phyloP scores from a whole-genome alignment of 2,329 filamentous ascomycete genomes.

The Cadophora sp. region DNA sequence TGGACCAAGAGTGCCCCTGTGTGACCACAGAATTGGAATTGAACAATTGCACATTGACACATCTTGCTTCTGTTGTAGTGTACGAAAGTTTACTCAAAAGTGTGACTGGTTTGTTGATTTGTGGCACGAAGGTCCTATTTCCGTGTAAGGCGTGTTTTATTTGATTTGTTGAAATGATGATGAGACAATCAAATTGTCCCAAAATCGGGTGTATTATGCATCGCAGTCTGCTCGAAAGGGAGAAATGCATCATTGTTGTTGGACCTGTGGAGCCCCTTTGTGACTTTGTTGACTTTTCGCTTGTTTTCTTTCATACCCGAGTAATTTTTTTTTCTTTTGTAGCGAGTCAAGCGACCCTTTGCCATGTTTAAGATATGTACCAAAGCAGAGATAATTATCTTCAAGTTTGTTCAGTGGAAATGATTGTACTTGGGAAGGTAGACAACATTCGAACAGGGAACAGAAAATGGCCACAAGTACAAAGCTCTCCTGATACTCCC shows the following conservation, averaged over 20 bases:
- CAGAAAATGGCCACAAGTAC: background rate
- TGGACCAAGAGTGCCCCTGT: background rate
- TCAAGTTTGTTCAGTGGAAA: background rate
- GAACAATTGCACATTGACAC: background rate
- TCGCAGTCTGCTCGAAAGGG: background rate
- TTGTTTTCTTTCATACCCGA: background rate
- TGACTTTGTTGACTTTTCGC: background rate
- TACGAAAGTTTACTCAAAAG: no score
- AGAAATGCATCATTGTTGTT: background rate
- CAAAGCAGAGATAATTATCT: background rate
- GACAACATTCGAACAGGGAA: background rate
- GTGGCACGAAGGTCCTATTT: no score
- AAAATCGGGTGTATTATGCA: background rate
- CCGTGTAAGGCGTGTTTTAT: no score
- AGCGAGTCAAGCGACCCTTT: background rate
- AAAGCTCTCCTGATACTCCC: background rate
- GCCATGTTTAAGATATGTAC: background rate
- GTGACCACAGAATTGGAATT: background rate
- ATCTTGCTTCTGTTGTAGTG: background rate
- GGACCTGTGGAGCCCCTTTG: background rate
- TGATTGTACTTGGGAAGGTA: background rate
- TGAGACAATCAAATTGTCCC: background rate
- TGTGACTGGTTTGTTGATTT: no score
- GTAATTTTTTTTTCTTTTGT: background rate
- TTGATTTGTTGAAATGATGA: background rate